Conservation (phyloP, 345 rosid species). For the Ceriops tagal region DNA sequence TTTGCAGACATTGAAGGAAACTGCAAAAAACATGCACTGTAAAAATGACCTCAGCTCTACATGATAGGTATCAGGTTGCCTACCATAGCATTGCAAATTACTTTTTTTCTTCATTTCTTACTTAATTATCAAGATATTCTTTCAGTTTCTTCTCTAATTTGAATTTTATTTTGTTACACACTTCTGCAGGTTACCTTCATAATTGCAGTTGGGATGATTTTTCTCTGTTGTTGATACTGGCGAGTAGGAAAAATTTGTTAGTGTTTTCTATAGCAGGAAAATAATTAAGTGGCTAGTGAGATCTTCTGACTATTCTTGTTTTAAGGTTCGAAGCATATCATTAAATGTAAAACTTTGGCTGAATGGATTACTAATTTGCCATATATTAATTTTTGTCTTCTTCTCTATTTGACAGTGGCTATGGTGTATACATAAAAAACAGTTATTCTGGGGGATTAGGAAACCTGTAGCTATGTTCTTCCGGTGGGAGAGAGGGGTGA, state of each 20-base stretch:
- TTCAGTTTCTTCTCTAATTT: not conserved
- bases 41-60: constrained; percentile 8
- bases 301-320: constrained; percentile 1
- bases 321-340: constrained; percentile 21
- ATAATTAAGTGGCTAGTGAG: constrained; percentile 1
- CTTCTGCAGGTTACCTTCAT: constrained; percentile 23
- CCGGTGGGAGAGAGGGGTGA: not conserved
- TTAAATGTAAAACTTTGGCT: not conserved
- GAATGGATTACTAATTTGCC: not conserved
- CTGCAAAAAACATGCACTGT: not conserved
- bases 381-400: constrained; percentile 1
- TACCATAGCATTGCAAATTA: not conserved
- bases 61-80: constrained; percentile 34
- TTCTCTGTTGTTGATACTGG: constrained; percentile 18
- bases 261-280: constrained; percentile 13
- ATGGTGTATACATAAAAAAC: constrained; percentile 16
- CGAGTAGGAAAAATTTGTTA: constrained; percentile 22
- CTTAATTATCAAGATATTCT: too few species aligned
- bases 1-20: constrained; percentile 20
- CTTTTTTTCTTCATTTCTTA: not conserved
- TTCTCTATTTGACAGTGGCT: constrained; percentile 22
- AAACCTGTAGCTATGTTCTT: too few species aligned
- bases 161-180: not conserved
- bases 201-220: constrained; percentile 2
- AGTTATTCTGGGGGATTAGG: constrained; percentile 1